phyloP scores from a whole-genome alignment of 2,329 filamentous ascomycete species.

The Teratosphaeria epicoccoides region DNA sequence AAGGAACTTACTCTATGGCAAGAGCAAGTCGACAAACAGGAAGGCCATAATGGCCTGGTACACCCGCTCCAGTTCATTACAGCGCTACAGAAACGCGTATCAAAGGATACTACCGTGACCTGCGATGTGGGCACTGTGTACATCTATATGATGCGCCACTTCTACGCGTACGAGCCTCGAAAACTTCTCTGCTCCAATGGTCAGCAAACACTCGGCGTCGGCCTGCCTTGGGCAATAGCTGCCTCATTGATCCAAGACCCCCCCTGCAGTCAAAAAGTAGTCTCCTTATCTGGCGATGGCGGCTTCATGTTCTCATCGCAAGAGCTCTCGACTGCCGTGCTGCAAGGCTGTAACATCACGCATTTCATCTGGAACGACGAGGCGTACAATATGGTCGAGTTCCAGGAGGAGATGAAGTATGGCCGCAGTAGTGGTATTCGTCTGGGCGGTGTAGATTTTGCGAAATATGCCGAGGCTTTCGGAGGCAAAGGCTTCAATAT shows the following conservation, averaged over 20 bases:
- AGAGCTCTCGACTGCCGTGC: slow-evolving; percentile 38
- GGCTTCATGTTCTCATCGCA: slow-evolving; percentile 42
- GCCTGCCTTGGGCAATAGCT: slow-evolving; percentile 40
- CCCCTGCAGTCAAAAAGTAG: slow-evolving; percentile 35
- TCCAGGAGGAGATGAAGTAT: slow-evolving; percentile 42
- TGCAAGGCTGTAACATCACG: slow-evolving; percentile 39
- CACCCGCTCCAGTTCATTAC: slow-evolving; percentile 39
- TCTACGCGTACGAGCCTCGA: slow-evolving; percentile 35
- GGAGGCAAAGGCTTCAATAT: slow-evolving; percentile 38
- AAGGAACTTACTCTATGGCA: slow-evolving; percentile 28
- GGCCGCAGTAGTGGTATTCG: slow-evolving; percentile 35
- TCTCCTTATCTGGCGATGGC: slow-evolving; percentile 38
- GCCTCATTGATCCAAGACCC: slow-evolving; percentile 34
- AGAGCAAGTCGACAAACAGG: slow-evolving; percentile 11
- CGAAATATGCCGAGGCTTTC: slow-evolving; percentile 38
- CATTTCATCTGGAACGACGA: slow-evolving; percentile 44
- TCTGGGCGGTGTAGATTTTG: slow-evolving; percentile 39
- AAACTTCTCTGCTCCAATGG: slow-evolving; percentile 39
- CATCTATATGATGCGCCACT: slow-evolving; percentile 40
- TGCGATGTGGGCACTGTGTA: slow-evolving; percentile 40
- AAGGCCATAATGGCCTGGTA: slow-evolving; percentile 23
- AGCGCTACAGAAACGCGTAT: slow-evolving; percentile 32
- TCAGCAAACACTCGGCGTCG: slow-evolving; percentile 41
- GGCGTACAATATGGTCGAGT: slow-evolving; percentile 43
- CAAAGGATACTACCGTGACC: slow-evolving; percentile 33